Conservation (phyloP, 2,329 filamentous ascomycete species). For the Talaromyces sp. region DNA sequence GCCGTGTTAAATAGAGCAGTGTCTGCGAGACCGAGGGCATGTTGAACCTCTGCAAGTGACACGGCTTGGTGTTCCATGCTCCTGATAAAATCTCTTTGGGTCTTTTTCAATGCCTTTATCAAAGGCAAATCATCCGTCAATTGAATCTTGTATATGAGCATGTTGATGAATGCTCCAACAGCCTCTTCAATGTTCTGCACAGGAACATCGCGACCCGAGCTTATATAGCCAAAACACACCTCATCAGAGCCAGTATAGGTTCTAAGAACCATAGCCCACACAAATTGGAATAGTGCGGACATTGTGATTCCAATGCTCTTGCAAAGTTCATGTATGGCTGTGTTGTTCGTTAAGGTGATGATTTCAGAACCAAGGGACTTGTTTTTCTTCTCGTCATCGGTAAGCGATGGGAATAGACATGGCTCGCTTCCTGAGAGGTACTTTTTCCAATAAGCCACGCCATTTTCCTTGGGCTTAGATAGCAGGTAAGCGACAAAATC, state of each 20-base stretch:
- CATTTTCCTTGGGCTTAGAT: conserved; percentile 25
- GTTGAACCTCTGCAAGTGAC: conserved; percentile 22
- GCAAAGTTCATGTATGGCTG: conserved; percentile 23
- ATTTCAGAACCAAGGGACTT: conserved; percentile 17
- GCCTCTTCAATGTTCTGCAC: conserved; percentile 33
- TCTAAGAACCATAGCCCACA: conserved; percentile 43
- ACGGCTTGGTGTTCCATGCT: conserved; percentile 19
- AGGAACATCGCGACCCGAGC: conserved; percentile 33
- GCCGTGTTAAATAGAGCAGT: conserved; percentile 29
- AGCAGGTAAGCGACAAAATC: conserved; percentile 22
- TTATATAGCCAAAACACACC: conserved; percentile 43
- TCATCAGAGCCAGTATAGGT: conserved; percentile 42
- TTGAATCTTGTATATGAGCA: conserved; percentile 23
- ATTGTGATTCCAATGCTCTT: conserved; percentile 19
- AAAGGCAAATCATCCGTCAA: conserved; percentile 24
- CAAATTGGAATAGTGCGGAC: conserved; percentile 33
- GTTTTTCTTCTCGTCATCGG: conserved; percentile 7
- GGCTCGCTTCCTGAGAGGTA: conserved; percentile 43
- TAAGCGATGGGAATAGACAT: conserved; percentile 41
- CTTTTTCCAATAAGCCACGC: conserved; percentile 42
- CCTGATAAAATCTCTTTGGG: conserved; percentile 19
- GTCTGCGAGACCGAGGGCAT: conserved; percentile 24
- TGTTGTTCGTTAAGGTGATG: conserved; percentile 19
- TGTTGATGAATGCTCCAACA: conserved; percentile 27
- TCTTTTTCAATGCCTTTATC: conserved; percentile 20